Base-by-base conservation (phyloP, 1,284 basidiomycete genomes). In the Rhodotorula glutinis region DNA sequence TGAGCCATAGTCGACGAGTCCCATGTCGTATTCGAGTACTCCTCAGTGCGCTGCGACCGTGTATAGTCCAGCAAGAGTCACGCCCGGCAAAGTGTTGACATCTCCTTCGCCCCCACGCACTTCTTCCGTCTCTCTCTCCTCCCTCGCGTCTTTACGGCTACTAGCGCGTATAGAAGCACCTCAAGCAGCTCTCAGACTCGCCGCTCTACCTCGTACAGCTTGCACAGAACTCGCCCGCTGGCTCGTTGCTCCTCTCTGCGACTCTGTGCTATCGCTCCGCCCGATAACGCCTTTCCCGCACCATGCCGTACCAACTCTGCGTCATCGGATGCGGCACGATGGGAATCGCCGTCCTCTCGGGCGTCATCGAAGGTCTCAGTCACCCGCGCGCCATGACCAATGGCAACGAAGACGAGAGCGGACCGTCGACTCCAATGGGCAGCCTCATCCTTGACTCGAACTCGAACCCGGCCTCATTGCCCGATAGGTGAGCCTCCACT, bases 301-400 rank as follows among this genome's bases (percentile, higher is more conserved):
- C 19, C 21, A 76, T 76, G 75, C 73, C 74, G 23, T 76, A 75
- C 69, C 66, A 67, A 29, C 65, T 69, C 38, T 65, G 68, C 49
- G 66, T 69, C 29, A 60, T 76, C 91, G 93, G 93, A 84, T 98
- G 96, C 80, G 96, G 96, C 65, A 98, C 96, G 11, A 98, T 99
- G 96, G 96, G 96, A 65, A 82, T 98, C 72, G 93, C 96, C 67
- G 86, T 99, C 78, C 85, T 96, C 56, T 96, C 94, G 40, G 96
- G 92, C 62, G 87, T 95, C 51, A 81, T 94, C 57, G 85, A 87
- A 69, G 88, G 88, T 77, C 83, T 91, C 56, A 82, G 87, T 69
- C 79, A 82, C 13, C 82, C 76, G 65, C 64, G 68, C 63, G 30
- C 51, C 27, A 46, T 38, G 40, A 30, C 46, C 23, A 60, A 65